These are phyloP conservation scores for Kwoniella europaea DNA, from an alignment of 768 basidiomycete species.

Conservation along the genomic window DNA sequence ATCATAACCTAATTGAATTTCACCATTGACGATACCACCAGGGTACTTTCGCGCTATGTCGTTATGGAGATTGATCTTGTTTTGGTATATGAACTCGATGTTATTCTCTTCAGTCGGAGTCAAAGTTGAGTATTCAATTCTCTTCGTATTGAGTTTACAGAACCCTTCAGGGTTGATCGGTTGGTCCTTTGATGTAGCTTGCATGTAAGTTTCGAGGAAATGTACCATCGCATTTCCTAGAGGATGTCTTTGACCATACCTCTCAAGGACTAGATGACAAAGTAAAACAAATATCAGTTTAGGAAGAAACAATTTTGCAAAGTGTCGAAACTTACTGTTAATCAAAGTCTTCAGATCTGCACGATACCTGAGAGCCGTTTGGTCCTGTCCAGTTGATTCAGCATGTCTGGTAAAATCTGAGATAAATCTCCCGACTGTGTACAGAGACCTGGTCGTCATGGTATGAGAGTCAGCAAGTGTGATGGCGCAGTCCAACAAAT, in stretches of 20 bases:
- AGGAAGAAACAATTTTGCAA: background rate
- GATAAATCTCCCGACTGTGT: constrained; percentile 32
- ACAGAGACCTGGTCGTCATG: constrained; percentile 22
- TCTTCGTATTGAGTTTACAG: background rate
- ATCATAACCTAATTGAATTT: background rate
- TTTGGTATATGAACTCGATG: background rate
- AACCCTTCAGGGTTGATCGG: background rate
- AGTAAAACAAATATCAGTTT: background rate
- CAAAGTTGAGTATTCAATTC: background rate
- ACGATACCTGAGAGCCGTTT: constrained; percentile 30
- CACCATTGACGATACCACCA: background rate
- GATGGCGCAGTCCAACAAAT: background rate
- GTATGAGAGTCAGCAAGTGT: background rate
- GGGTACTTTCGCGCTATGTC: background rate
- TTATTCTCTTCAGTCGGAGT: background rate
- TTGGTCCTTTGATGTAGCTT: background rate
- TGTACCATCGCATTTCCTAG: constrained; percentile 29
- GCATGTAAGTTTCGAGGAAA: constrained; percentile 25
- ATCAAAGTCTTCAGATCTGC: constrained; percentile 36
- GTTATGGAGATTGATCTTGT: constrained; percentile 1
- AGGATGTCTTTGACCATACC: constrained; percentile 21
- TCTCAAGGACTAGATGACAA: constrained; percentile 8
- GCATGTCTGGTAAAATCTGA: constrained; percentile 34
- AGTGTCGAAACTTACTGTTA: constrained; percentile 22
- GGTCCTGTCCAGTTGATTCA: constrained; percentile 14